Evolutionary conservation across 2,329 filamentous ascomycete species (phyloP).

Genomic region (Fusarium penzigii): DNA sequence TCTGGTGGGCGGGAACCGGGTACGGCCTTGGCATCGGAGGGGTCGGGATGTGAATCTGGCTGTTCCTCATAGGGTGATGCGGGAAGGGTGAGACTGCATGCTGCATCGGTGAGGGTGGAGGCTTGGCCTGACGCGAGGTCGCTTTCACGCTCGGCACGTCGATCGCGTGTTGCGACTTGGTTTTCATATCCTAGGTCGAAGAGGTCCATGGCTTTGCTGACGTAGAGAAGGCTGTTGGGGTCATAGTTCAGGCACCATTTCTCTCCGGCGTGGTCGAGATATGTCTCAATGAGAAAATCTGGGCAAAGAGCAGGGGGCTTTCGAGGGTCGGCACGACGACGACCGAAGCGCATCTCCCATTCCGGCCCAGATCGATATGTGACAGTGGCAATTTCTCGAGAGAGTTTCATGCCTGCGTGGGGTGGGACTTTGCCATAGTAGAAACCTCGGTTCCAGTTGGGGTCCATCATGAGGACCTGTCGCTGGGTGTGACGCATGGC

Average conservation of each 20-base stretch:
- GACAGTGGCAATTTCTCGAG: slow-evolving; percentile 94
- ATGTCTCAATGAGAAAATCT: slow-evolving; percentile 97
- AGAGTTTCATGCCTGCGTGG: slow-evolving; percentile 96
- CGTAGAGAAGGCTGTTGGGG: slow-evolving; percentile 90
- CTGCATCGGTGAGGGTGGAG: slow-evolving; percentile 41
- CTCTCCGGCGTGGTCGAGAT: slow-evolving; percentile 95
- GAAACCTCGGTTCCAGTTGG: slow-evolving; percentile 93
- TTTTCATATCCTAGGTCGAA: slow-evolving; percentile 83
- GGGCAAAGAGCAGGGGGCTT: slow-evolving; percentile 93
- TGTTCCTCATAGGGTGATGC: slow-evolving; percentile 86
- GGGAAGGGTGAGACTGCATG: slow-evolving; percentile 81
- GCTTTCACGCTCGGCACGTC: slow-evolving; percentile 62
- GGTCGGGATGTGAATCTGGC: slow-evolving; percentile 47
- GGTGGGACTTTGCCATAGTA: slow-evolving; percentile 89
- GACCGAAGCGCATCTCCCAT: slow-evolving; percentile 94
- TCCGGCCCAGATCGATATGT: slow-evolving; percentile 96
- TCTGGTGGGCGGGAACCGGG: slow-evolving; percentile 60
- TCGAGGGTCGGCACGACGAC: slow-evolving; percentile 79
- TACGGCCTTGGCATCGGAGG: slow-evolving; percentile 27
- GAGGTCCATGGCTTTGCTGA: slow-evolving; percentile 98
- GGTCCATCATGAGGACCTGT: slow-evolving; percentile 98
- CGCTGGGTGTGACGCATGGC: slow-evolving; percentile 98
- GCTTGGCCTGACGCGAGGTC: slow-evolving; percentile 57
- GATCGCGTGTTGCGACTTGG: slow-evolving; percentile 61
- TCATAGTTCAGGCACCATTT: slow-evolving; percentile 98